Base-by-base conservation (phyloP, 768 basidiomycete species). In the Glaciozyma martinii region DNA sequence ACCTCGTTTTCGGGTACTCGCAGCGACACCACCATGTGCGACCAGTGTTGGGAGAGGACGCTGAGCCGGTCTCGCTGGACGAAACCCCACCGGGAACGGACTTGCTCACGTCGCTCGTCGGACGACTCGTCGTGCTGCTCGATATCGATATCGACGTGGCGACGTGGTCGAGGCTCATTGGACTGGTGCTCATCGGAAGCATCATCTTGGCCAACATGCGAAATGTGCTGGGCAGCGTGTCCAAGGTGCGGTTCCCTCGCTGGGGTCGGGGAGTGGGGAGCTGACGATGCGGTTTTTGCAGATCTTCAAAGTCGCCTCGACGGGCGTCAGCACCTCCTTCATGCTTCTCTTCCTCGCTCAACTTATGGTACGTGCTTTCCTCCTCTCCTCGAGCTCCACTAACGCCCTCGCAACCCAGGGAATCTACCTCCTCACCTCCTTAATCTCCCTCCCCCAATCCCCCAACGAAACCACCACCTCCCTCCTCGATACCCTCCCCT, bases 281-380 rank as follows among this genome's bases (percentile, higher is more conserved):
- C 47, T 42, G 47, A 8, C 42, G 32, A 10, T 33, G 8, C 1
- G 21, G 12, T 12, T 9, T 16, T 7, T 5, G 16, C 64, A 72
- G 70, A 66, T 67, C 46, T 71, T 74, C 68, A 66, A 70, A 59
- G 73, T 71, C 15, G 71, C 73, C 3, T 72, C 71, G 32, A 62
- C 71, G 15, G 73, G 73, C 25, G 57, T 67, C 52, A 71, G 70
- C 58, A 68, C 73, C 0, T 74, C 73, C 1, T 74, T 74, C 68
- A 74, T 74, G 73, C 54, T 74, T 2, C 68, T 74, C 25, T 74
- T 72, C 58, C 68, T 74, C 27, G 66, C 73, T 15, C 70, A 74
- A 43, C 68, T 74, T n/a, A 71, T 74, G 73, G 72, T 73, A 16
- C 30, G 72, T 44, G 42, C 21, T 5, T 25, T 21, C 33, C 1